Base-by-base conservation (phyloP, 2,329 filamentous ascomycete genomes). In the Colletotrichum destructivum region DNA sequence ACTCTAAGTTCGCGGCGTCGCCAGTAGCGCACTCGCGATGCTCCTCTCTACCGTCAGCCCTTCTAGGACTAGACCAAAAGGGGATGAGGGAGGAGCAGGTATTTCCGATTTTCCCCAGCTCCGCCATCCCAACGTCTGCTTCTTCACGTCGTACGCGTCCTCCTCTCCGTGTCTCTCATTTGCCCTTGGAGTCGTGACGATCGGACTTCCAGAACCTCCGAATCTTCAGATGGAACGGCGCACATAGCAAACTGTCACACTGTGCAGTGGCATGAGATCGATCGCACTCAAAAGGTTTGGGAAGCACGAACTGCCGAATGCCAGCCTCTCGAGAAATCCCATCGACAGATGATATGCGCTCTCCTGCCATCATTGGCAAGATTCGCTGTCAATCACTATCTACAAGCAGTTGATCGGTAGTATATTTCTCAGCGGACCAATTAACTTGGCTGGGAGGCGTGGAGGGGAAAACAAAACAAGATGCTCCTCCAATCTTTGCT, bases 121-220 rank as follows among this genome's bases (percentile, higher is more conserved):
- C 59, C 18, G 38, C 42, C 26, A n/a, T 46, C 38, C 13, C 21
- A 12, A 12, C 18, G 44, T 38, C 46, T 18, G 21, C 54, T n/a
- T 42, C 66, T 66, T 54, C 62, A 49, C 26, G 49, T 59, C 35
- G 40, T 72, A 72, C 69, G 69, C 65, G 59, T 69, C 59, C 69
- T 59, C 40, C 40, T 59, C 56, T 44, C 44, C 35, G n/a, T 35
- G 26, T 54, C 52, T 69, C 69, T 55, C 52, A 69, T 69, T 63
- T 65, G 69, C n/a, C 65, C 69, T 71, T 55, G 47, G 40, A 54
- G 44, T n/a, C 35, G 59, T 69, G 46, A 31, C 40, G 65, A 59
- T 64, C 65, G 47, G 69, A 55, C 65, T 55, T 42, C 40, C 46
- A 62, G 59, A 60, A 63, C 11, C 40, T 38, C 26, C 12, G 42